Percentiles rank a stretch among this genome's conserved stretches.
Conservation (phyloP, 176 grass and related monocot genomes). For the Elymus sibiricus region DNA sequence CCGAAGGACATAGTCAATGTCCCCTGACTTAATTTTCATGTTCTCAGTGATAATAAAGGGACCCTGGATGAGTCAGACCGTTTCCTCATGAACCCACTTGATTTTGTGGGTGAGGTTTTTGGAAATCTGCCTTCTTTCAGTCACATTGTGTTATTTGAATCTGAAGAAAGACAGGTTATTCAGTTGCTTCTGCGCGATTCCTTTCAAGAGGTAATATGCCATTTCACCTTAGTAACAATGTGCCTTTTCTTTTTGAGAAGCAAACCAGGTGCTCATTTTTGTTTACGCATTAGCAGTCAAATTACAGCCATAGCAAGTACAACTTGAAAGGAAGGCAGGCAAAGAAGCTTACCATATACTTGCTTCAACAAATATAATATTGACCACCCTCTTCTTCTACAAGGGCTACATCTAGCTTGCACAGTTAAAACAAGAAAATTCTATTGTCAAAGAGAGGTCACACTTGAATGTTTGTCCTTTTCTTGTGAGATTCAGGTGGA, state of each 20-base stretch:
- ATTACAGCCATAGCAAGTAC: background rate
- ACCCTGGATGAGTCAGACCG: slow-evolving; percentile 72
- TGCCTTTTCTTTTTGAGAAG: background rate
- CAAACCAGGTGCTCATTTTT: background rate
- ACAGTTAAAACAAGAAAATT: background rate
- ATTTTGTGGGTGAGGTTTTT: slow-evolving; percentile 60
- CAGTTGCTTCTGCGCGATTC: slow-evolving; percentile 52
- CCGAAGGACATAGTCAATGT: background rate
- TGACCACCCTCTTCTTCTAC: background rate
- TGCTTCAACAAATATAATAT: slow-evolving; percentile 17
- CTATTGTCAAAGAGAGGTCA: background rate
- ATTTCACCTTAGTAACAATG: background rate
- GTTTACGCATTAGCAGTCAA: background rate
- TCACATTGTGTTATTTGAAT: slow-evolving; percentile 85
- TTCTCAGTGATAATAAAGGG: slow-evolving; percentile 49
- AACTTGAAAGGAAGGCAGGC: background rate
- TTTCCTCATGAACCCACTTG: slow-evolving; percentile 65
- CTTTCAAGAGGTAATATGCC: slow-evolving; percentile 56
- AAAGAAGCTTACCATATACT: background rate
- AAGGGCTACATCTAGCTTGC: background rate
- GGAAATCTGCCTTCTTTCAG: slow-evolving; percentile 58
- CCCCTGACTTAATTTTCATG: slow-evolving; percentile 15
- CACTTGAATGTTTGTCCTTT: slow-evolving; percentile 10
- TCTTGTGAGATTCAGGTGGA: background rate
- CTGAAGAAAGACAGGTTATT: slow-evolving; percentile 61